Evolutionary conservation across 495 filamentous ascomycete genomes (phyloP), one percentile per base, ranked within the genome.

Genomic region (Arthonia radiata): DNA sequence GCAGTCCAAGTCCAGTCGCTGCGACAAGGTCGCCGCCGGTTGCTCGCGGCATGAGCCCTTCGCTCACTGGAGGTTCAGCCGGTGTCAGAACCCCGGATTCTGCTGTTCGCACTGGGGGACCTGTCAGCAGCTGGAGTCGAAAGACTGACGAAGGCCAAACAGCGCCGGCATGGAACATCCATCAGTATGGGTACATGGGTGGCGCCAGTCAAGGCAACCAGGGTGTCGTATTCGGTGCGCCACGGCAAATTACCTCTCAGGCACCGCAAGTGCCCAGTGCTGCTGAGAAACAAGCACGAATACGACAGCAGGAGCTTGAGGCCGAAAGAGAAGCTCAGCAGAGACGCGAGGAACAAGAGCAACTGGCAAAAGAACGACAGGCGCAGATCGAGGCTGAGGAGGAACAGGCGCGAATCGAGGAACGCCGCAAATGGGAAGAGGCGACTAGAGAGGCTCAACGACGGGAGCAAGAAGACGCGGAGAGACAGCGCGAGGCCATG

Each of bases 131-230:
- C 44, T 99, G 86, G 86, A 86, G 74, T 46, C 91, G 67, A 42
- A 76, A 56, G 39, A 60, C 59, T 11, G 79, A 94, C 36, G 72
- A 92, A 44, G 61, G 63, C 12, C 57, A 55, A 16, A 92, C 83
- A 8, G 50, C 67, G 3, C 89, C 89, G 2, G 89, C 89, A 15
- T 99, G 89, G 89, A 94, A 99, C 40, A 93, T 94, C 31, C 77
- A 83, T 22, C 89, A 99, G 40, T 99, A 94, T 37, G 83, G 25
- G 16, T 94, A 93, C 47, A 86, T 94, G 77, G 89, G 89, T 26
- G 89, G 89, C 16, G 89, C 89, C 5, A 91, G 75, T 37, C 89
- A 99, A 47, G 83, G 76, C 4, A 94, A 90, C 40, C 66, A 92
- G 33, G 89, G 89, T 12, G 71, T 99, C 34, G 63, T 74, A 4